These are phyloP conservation scores for Emericellopsis atlantica DNA, from an alignment of 2,329 filamentous ascomycete genomes.

Conservation along the genomic window DNA sequence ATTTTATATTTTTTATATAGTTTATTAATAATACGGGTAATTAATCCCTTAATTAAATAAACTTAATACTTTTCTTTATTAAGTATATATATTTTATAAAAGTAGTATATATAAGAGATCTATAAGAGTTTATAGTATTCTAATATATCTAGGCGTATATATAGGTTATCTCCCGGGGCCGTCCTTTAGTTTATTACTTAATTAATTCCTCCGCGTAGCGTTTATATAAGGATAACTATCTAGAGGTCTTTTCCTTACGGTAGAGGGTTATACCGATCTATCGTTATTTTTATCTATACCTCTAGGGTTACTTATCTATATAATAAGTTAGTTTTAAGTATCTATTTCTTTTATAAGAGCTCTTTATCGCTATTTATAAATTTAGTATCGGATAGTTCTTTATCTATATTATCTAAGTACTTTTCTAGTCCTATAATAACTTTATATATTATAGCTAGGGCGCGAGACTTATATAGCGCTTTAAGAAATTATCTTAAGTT, in stretches of 20 bases:
- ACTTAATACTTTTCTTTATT: not conserved
- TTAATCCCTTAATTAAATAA: not conserved
- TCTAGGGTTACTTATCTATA: too few species aligned
- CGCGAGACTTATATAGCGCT: too few species aligned
- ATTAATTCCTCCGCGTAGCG: not conserved
- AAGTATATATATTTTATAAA: not conserved
- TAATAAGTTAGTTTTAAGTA: too few species aligned
- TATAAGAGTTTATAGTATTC: not conserved
- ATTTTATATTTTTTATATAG: not conserved
- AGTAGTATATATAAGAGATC: not conserved
- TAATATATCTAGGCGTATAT: too few species aligned
- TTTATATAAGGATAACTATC: not conserved
- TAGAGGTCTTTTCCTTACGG: not conserved
- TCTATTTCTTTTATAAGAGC: too few species aligned
- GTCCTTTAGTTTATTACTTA: not conserved
- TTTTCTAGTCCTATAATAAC: not conserved
- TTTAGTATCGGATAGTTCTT: too few species aligned
- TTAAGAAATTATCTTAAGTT: too few species aligned
- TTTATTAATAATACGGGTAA: not conserved
- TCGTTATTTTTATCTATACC: too few species aligned
- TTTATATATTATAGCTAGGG: slow-evolving; percentile 1
- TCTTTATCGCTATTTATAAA: too few species aligned
- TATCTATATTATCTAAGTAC: not conserved
- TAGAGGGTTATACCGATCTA: too few species aligned
- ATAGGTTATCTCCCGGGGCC: not conserved